Evolutionary conservation across 768 basidiomycete species (phyloP), one percentile per base, ranked within the genome.

Genomic region (Daedaleopsis sinensis): DNA sequence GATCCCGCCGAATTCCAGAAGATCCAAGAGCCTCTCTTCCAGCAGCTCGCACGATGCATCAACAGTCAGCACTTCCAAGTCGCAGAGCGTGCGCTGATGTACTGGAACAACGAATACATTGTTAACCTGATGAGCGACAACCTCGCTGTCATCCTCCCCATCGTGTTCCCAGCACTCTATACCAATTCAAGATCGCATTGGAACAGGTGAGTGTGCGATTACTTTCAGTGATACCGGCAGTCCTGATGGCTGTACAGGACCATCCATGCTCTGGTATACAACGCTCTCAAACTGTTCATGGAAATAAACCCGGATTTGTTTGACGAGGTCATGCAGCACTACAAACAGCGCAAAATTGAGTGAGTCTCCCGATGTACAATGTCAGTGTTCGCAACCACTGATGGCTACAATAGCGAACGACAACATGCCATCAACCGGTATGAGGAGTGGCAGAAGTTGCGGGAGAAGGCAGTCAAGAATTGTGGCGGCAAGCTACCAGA

Each of bases 41-140:
- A 89, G 57, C 97, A 98, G 74, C 84, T 99, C 32, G 90, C 96
- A 37, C 85, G 94, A 62, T 99, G 97, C 78, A 95, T 99, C 84
- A 97, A 96, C 73, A 95, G 93, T 71, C 97, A 98, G 74, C 97
- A 99, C 77, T 99, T 99, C 85, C 97, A 99, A 77, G 96, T 99
- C 35, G 96, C 97, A 7, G 97, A 99, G 75, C 86, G 97, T 46
- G 96, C 96, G 3, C 76, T 99, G 61, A 83, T 97, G 67, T 98
- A 97, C 75, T 99, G 97, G 97, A 98, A 98, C 79, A 98, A 98
- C 78, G 97, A 98, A 78, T 99, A 98, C 77, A 96, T 98, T 66
- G 93, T 99, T 69, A 99, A 97, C 75, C 85, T 99, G 55, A 98
- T 99, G 94, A 93, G 94, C 74, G 95, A 98, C 70, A 98, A 98